Base-by-base conservation (phyloP, 805 yeast species). In the Candida lessepsii region DNA sequence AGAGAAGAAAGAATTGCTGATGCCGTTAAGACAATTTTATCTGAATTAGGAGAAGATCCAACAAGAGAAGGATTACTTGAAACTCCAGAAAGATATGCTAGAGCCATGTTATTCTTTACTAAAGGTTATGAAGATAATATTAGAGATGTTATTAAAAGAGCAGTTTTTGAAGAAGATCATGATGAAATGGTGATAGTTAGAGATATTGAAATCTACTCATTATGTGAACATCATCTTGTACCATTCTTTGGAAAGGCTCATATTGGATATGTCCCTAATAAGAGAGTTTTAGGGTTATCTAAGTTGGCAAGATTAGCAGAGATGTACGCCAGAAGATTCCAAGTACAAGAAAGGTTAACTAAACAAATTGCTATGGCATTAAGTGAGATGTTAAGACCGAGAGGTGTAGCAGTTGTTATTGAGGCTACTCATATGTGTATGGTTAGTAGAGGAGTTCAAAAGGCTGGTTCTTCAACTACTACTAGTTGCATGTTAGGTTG, bases 371-470 rank as follows among this genome's bases (percentile, higher is more conserved):
- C 99, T 23, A 86, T 89, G 85, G 97, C 98, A 1, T 66, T 93
- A 41, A 80, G 83, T 60, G 97, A 89, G 57, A 86, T 90, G 44
- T 72, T 93, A 54, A 83, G 85, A 56, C 99, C 99, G 13, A 77
- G 90, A 55, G 99, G 99, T 46, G 99, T 93, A 7, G 99, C 98
- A 1, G 99, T 93, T 29, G 98, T 93, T 19, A 89, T 93, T 55
- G 99, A 93, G 65, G 97, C 97, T 14, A 79, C 91, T 2, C 99
- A 93, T 60, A 93, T 93, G 99, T 93, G 99, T 63, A 93, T 93
- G 99, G 98, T 91, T 19, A 87, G 95, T 61, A 78, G 99, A 58
- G 99, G 99, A 41, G 87, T 93, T 19, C 97, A 93, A 63, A 93
- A 93, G 64, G 80, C 96, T 0, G 97, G 98, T 1, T 85, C 96